Base-by-base conservation (phyloP, 192 early-diverging fungal species). In the Bifiguratus adelaidae region DNA sequence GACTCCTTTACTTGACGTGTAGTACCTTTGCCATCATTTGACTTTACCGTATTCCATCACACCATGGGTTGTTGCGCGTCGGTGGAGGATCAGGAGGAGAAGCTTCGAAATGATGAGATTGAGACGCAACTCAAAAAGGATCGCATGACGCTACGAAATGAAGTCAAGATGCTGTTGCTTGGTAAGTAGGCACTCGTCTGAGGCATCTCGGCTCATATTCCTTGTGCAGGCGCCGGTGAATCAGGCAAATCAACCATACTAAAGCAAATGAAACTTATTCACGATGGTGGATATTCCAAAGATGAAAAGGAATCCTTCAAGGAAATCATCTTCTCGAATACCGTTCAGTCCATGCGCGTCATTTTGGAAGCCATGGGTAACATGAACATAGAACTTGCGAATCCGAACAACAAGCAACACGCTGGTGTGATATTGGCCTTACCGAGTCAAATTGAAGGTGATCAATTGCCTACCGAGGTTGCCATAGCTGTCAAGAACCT, bases 241-340 rank as follows among this genome's bases (percentile, higher is more conserved):
- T 95, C 94, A 7, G 94, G 94, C 44, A 97, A 97, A 68, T 86
- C 82, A 32, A 97, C 94, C 18, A 92, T 97, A 56, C 70, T 97
- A 45, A 97, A 97, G 65, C 94, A 97, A 60, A 95, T 97, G 92
- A 92, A 91, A 63, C 76, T 97, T 44, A 95, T 97, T 53, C 92
- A 97, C 65, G 94, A 89, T 54, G 83, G 81, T 51, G 94, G 94
- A 3, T 97, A 91, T 70, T 85, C 81, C 41, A 62, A 71, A 23
- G 86, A 92, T 30, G 94, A 97, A 68, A 75, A 85, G 45, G 85
- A 89, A 53, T 83, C 86, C 25, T 95, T 94, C 75, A 90, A 83
- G 63, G 91, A 94, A 61, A 90, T 95, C 50, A 94, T 97, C 52
- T 94, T 91, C 59, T 86, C 82, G 44, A 97, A 97, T 72, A 86